A percentile compares a stretch with the other conserved stretches of the same genome.
phyloP scores from a whole-genome alignment of 495 filamentous ascomycete species.

The Aspergillus baeticus region DNA sequence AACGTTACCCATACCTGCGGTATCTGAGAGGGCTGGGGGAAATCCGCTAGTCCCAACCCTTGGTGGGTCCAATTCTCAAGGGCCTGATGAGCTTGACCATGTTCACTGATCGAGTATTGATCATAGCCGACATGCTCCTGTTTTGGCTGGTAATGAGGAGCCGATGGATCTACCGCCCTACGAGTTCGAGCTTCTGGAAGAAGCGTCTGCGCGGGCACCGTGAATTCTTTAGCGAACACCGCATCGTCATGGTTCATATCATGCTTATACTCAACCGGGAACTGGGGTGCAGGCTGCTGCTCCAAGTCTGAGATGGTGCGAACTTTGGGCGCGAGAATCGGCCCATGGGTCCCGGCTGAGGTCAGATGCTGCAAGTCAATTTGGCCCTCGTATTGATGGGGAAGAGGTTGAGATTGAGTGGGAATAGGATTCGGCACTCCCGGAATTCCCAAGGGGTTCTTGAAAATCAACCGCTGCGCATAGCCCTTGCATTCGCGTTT shows the following conservation, averaged over 20 bases:
- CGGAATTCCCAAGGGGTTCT: constrained; percentile 69
- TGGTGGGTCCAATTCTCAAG: not conserved
- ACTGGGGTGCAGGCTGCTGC: constrained; percentile 11
- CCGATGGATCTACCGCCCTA: not conserved
- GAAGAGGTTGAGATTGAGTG: constrained; percentile 22
- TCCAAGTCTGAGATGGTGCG: constrained; percentile 14
- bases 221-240: not conserved
- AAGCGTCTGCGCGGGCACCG: not conserved
- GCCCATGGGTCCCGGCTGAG: constrained; percentile 30
- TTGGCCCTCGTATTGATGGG: constrained; percentile 19
- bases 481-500: constrained; percentile 94
- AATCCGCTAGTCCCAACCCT: not conserved
- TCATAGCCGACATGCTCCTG: constrained; percentile 4
- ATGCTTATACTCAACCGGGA: not conserved
- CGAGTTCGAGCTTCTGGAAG: not conserved
- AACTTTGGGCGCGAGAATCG: constrained; percentile 36
- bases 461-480: constrained; percentile 89
- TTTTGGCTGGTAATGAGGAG: constrained; percentile 9
- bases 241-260: not conserved
- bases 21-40: not conserved
- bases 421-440: constrained; percentile 26
- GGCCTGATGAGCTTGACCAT: not conserved
- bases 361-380: constrained; percentile 31
- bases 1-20: not conserved
- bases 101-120: not conserved